A percentile compares a stretch with the other conserved stretches of the same genome.
phyloP scores from a whole-genome alignment of 2,329 filamentous ascomycete genomes.

The Arthrobotrys entomopaga region DNA sequence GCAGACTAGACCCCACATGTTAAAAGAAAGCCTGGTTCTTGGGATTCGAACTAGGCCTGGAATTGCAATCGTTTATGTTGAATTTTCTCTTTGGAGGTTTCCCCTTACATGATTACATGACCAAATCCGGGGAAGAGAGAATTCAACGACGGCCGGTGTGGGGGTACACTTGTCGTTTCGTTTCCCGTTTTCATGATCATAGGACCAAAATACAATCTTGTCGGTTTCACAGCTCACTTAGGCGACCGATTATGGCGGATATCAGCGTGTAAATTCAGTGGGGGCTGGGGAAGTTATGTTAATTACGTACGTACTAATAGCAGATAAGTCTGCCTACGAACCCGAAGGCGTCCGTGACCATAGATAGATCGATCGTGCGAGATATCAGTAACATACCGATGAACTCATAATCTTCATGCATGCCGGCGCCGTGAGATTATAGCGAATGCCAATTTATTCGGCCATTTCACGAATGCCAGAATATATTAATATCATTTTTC shows the following conservation, averaged over 20 bases:
- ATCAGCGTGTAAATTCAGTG: constrained; percentile 25
- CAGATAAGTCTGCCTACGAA: background rate
- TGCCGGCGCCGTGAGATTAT: background rate
- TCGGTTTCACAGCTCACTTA: constrained; percentile 8
- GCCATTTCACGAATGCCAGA: too few relatives aligned
- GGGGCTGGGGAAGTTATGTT: too few relatives aligned
- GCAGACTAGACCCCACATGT: constrained; percentile 21
- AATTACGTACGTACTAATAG: background rate
- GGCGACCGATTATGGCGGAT: constrained; percentile 43
- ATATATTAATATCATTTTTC: background rate
- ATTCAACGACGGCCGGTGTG: constrained; percentile 12
- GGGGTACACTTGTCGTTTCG: constrained; percentile 28
- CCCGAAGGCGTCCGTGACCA: background rate
- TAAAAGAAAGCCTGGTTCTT: background rate
- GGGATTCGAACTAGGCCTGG: background rate
- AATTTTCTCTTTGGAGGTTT: constrained; percentile 5
- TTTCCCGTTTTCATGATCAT: constrained; percentile 35
- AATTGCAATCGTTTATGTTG: background rate
- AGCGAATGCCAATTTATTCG: background rate
- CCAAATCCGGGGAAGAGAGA: constrained; percentile 45
- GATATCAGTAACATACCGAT: background rate
- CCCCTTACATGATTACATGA: constrained; percentile 51
- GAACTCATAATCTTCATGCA: background rate
- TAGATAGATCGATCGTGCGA: background rate
- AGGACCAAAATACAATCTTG: background rate